Evolutionary conservation across 1,139 yeast species (phyloP).

Genomic region (Tardiomyces depauwii): DNA sequence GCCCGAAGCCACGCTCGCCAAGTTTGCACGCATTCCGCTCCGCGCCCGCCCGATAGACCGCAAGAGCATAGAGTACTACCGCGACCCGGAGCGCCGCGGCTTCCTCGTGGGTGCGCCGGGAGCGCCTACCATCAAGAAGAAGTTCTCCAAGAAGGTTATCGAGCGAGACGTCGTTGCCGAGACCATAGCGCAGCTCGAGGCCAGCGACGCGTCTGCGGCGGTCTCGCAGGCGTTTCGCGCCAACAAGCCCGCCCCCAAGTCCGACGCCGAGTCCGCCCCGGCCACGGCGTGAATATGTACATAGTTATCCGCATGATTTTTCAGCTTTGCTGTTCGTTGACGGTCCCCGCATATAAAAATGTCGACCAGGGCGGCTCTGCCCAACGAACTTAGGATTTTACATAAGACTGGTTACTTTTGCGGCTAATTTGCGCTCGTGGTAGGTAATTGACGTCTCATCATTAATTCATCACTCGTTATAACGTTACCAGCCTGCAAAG

Average conservation of each 20-base stretch:
- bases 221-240: neutral
- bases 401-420: no score
- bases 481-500: constrained; percentile 17
- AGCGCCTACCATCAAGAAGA: constrained; percentile 21
- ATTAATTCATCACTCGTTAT: no score
- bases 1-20: constrained; percentile 58
- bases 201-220: neutral
- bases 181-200: neutral
- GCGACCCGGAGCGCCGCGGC: constrained; percentile 63
- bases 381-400: no score
- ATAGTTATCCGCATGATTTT: neutral
- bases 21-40: constrained; percentile 70
- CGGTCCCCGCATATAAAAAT: no score
- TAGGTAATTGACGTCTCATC: no score
- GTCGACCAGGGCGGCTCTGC: no score
- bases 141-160: neutral
- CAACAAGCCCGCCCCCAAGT: neutral
- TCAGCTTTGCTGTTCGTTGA: no score
- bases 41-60: constrained; percentile 79
- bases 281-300: neutral
- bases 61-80: constrained; percentile 71
- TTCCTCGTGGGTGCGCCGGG: constrained; percentile 38
- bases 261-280: neutral
- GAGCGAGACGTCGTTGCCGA: neutral
- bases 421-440: no score